Evolutionary conservation across 768 basidiomycete species (phyloP).

Genomic region (Kwoniella europaea): DNA sequence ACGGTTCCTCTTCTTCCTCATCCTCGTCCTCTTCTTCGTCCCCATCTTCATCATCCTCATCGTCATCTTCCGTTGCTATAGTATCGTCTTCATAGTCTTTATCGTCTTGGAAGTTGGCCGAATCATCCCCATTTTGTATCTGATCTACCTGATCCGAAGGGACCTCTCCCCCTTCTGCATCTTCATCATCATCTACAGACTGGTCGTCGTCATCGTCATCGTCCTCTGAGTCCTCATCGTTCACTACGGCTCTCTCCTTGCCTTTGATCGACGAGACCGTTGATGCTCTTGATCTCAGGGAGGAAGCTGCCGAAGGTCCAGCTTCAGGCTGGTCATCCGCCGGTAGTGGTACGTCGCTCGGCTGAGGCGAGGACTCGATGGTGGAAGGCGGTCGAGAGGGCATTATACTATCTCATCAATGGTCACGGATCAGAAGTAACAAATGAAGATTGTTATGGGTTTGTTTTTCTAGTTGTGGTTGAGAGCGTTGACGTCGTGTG

Average conservation of each 20-base stretch:
- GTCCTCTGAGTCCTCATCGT: neutral
- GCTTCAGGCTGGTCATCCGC: slow-evolving; percentile 23
- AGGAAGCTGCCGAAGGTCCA: slow-evolving; percentile 15
- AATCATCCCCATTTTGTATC: neutral
- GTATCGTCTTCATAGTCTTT: slow-evolving; percentile 57
- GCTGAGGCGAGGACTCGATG: neutral
- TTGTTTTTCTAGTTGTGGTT: neutral
- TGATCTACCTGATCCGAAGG: neutral
- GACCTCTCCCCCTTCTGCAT: neutral
- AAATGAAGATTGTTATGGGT: no score
- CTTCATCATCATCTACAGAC: neutral
- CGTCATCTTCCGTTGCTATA: slow-evolving; percentile 22
- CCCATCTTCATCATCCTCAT: slow-evolving; percentile 58
- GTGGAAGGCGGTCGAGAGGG: slow-evolving; percentile 1
- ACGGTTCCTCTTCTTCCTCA: slow-evolving; percentile 80
- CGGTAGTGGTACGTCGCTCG: neutral
- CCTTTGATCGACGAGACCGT: slow-evolving; percentile 20
- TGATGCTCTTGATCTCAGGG: neutral
- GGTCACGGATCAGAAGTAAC: no score
- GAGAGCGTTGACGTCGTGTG: neutral
- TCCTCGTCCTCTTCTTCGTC: slow-evolving; percentile 58
- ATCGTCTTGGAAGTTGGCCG: slow-evolving; percentile 24
- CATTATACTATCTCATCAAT: neutral
- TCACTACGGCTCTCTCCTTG: slow-evolving; percentile 23
- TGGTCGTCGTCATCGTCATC: neutral